Percentiles rank a stretch among this genome's conserved stretches.
phyloP scores from a whole-genome alignment of 106 monocot genomes.

The Dendrobium officinale region DNA sequence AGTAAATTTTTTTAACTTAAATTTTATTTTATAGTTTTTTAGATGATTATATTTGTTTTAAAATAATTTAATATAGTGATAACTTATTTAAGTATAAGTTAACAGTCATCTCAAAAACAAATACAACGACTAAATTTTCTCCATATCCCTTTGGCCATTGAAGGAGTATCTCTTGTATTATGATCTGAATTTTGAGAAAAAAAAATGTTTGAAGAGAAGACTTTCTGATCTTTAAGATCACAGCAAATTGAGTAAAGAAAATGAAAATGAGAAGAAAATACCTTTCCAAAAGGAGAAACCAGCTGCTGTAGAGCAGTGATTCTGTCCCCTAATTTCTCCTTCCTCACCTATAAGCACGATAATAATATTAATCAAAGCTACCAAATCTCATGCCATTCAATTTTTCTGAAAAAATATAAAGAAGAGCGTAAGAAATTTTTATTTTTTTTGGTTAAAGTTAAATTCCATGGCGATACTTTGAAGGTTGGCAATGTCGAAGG shows the following conservation, averaged over 20 bases:
- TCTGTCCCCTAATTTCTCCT: slow-evolving; percentile 76
- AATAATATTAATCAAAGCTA: background rate
- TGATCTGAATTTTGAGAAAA: background rate
- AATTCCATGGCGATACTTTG: background rate
- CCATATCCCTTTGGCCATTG: too few species aligned
- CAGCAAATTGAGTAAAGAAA: background rate
- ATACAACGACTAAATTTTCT: too few species aligned
- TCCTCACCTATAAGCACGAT: slow-evolving; percentile 43
- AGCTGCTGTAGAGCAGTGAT: slow-evolving; percentile 77
- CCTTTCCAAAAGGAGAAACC: slow-evolving; percentile 84
- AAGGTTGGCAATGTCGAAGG: slow-evolving; percentile 4
- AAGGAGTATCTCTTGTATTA: background rate
- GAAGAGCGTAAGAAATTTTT: background rate
- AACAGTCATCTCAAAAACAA: too few species aligned
- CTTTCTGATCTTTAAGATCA: background rate
- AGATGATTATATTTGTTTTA: too few species aligned
- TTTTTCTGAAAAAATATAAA: background rate
- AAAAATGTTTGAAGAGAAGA: too few species aligned
- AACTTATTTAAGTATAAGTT: too few species aligned
- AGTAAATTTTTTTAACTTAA: too few species aligned
- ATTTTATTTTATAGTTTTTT: too few species aligned
- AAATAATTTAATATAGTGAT: too few species aligned
- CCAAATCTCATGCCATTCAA: background rate
- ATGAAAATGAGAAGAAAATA: slow-evolving; percentile 6
- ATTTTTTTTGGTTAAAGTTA: background rate